Conservation (phyloP, 345 rosid genomes). For the Toxicodendron radicans region DNA sequence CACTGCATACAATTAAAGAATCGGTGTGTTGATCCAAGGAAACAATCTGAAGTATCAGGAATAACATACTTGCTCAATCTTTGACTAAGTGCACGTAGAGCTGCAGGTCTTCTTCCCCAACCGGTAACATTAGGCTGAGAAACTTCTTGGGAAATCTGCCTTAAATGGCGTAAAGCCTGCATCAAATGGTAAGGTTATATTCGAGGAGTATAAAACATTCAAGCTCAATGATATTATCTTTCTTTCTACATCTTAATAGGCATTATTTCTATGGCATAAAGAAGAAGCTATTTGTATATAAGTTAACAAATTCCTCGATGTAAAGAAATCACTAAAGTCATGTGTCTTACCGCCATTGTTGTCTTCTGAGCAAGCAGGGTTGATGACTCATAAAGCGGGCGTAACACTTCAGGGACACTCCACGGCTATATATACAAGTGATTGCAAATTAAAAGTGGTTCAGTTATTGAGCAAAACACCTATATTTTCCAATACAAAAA, state of each 20-base stretch:
- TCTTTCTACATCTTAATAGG: too few relatives aligned
- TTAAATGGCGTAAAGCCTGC: constrained; percentile 89
- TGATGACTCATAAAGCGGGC: constrained; percentile 94
- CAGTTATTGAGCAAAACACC: neutral
- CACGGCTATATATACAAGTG: constrained; percentile 59
- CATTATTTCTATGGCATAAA: neutral
- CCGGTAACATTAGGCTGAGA: constrained; percentile 82
- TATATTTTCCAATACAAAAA: constrained; percentile 17
- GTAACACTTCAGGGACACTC: constrained; percentile 97
- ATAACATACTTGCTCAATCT: constrained; percentile 71
- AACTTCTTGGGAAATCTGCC: constrained; percentile 92
- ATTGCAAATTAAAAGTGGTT: constrained; percentile 1
- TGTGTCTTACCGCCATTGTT: constrained; percentile 78
- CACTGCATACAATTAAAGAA: neutral
- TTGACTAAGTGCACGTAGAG: constrained; percentile 82
- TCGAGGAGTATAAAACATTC: neutral
- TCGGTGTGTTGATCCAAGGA: neutral
- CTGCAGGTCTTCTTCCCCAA: constrained; percentile 97
- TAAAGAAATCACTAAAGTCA: neutral
- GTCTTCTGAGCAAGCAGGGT: constrained; percentile 91
- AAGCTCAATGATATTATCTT: neutral
- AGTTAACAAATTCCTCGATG: neutral
- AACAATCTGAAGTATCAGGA: neutral
- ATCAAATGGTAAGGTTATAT: constrained; percentile 1
- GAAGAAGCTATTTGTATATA: neutral